Base-by-base conservation (phyloP, 1,139 yeast species). In the Blastobotrys buckinghamii region DNA sequence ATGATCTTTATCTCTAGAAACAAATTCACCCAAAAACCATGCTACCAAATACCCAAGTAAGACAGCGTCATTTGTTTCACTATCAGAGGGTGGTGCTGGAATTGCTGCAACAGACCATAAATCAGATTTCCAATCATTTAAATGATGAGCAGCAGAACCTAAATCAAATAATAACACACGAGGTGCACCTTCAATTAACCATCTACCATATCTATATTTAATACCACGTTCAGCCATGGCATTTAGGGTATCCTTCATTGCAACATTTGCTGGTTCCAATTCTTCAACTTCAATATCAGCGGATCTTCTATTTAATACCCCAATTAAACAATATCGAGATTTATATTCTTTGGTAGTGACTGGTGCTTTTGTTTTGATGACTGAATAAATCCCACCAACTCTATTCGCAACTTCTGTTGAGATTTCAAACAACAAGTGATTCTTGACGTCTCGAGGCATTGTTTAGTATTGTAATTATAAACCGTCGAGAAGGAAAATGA, bases 101-200 rank as follows among this genome's bases (percentile, higher is more conserved):
- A 92, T 88, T 0, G 96, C 96, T 10, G 94, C 92, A 44, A 81
- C 73, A 53, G 79, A 78, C 98, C 98, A 92, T 55, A 92, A 72
- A 66, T 92, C 97, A 0, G 89, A 72, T 66, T 89, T 92, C 98
- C 98, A 92, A 62, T 92, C 97, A 62, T 84, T 81, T 59, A 92
- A 72, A 64, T 77, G 75, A 55, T 73, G 72, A 51, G 75, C 70
- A 5, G 92, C 96, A 9, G 95, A 83, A 49, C 82, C 79, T 54
- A 88, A 75, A 65, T 92, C 97, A 62, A 92, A 92, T 45, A 92
- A 72, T 43, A 92, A 73, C 26, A 92, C 97, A 45, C 95, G 73
- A 15, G 98, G 98, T 1, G 97, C 96, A 22, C 97, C 97, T 66
- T 92, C 98, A 61, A 92, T 88, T 61, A 92, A 78, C 98, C 98